Evolutionary conservation across 352 stramenopile genomes (phyloP).

Genomic region (Globisporangium solare): DNA sequence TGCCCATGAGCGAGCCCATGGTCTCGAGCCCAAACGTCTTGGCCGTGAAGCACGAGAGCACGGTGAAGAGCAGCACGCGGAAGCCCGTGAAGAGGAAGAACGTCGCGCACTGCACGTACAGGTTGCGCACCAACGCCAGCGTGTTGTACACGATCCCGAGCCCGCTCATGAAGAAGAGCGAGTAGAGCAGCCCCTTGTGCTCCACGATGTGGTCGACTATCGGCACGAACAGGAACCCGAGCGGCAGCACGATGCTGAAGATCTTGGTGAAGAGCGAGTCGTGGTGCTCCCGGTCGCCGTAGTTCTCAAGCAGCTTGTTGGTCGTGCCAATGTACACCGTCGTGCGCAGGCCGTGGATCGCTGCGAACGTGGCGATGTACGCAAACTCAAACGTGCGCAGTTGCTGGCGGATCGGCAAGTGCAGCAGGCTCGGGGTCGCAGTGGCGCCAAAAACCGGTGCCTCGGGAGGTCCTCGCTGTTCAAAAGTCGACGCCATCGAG

Average conservation of each 20-base stretch:
- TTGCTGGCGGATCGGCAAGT: conserved; percentile 56
- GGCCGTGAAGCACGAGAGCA: conserved; percentile 81
- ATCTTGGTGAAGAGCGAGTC: conserved; percentile 80
- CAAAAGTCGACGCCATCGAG: neutral
- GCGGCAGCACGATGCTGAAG: conserved; percentile 79
- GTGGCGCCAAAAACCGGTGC: no score
- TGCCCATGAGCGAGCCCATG: conserved; percentile 75
- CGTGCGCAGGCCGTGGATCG: conserved; percentile 68
- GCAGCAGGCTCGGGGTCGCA: conserved; percentile 28
- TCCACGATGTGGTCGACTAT: conserved; percentile 83
- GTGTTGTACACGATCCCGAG: conserved; percentile 72
- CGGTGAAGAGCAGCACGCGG: conserved; percentile 81
- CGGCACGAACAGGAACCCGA: conserved; percentile 83
- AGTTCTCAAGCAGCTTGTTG: conserved; percentile 83
- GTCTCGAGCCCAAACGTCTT: conserved; percentile 86
- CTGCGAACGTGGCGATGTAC: conserved; percentile 68
- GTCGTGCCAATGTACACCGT: conserved; percentile 84
- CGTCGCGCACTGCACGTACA: conserved; percentile 59
- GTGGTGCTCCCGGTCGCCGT: conserved; percentile 47
- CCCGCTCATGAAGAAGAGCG: conserved; percentile 67
- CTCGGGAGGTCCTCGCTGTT: conserved; percentile 1
- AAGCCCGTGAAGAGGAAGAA: conserved; percentile 83
- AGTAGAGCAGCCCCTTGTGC: conserved; percentile 50
- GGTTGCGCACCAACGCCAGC: conserved; percentile 57
- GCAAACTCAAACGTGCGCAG: conserved; percentile 76